These are phyloP conservation scores for Olyra latifolia DNA, from an alignment of 176 grass and related monocot genomes.

Conservation along the genomic window DNA sequence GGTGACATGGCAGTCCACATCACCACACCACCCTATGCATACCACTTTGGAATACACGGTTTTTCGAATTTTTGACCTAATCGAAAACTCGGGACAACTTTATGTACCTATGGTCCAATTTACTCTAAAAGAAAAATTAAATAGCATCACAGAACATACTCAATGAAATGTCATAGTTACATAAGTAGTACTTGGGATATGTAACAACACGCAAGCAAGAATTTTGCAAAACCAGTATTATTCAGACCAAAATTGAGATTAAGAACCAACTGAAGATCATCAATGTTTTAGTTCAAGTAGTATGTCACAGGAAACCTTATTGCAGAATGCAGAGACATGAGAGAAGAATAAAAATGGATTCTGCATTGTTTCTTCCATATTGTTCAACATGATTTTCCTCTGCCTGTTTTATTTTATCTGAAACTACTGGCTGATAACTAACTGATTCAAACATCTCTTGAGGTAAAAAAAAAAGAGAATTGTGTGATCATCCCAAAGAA, in stretches of 20 bases:
- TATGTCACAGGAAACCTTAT: neutral
- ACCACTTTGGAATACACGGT: too few species aligned
- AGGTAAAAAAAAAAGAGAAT: neutral
- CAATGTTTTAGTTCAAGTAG: neutral
- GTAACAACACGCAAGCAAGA: neutral
- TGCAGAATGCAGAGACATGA: neutral
- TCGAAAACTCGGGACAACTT: too few species aligned
- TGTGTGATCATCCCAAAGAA: neutral
- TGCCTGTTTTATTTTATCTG: neutral
- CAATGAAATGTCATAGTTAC: neutral
- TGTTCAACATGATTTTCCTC: neutral
- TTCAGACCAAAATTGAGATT: neutral
- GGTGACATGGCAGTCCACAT: too few species aligned
- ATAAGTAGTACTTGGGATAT: neutral
- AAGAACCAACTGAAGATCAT: neutral
- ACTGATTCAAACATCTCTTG: neutral
- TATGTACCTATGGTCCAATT: too few species aligned
- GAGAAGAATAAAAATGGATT: neutral
- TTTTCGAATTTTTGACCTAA: too few species aligned
- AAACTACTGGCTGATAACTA: neutral
- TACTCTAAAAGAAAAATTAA: too few species aligned
- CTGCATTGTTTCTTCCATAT: neutral
- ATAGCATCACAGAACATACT: neutral
- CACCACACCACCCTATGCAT: too few species aligned
- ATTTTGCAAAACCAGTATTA: neutral